Percentiles rank a stretch among this genome's conserved stretches.
Evolutionary conservation across 768 basidiomycete species (phyloP).

Genomic region (Pulveroboletus frians): DNA sequence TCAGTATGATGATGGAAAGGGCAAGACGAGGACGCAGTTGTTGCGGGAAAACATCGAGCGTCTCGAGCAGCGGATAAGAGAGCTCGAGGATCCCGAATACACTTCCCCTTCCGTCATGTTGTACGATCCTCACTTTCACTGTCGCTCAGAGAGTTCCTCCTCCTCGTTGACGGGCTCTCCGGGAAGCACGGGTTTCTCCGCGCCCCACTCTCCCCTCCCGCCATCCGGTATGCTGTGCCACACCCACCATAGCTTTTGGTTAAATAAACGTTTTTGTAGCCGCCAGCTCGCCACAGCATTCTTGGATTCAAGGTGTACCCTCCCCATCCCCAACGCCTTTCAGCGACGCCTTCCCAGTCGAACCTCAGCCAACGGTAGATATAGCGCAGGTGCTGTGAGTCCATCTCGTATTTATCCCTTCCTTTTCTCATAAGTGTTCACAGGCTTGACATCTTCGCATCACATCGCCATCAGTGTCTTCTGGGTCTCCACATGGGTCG

Average conservation of each 20-base stretch:
- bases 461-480: slow-evolving; percentile 71
- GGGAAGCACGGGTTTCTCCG: slow-evolving; percentile 44
- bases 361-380: slow-evolving; percentile 50
- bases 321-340: slow-evolving; percentile 53
- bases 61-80: slow-evolving; percentile 65
- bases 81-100: slow-evolving; percentile 73
- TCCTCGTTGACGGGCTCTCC: slow-evolving; percentile 50
- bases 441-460: slow-evolving; percentile 71
- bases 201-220: slow-evolving; percentile 56
- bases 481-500: slow-evolving; percentile 64
- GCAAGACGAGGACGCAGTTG: slow-evolving; percentile 75
- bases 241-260: not conserved
- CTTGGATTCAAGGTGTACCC: slow-evolving; percentile 46
- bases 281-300: slow-evolving; percentile 46
- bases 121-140: slow-evolving; percentile 57
- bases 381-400: slow-evolving; percentile 63
- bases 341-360: slow-evolving; percentile 44
- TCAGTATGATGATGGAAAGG: slow-evolving; percentile 82
- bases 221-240: slow-evolving; percentile 41
- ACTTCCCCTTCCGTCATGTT: slow-evolving; percentile 62
- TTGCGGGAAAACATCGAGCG: slow-evolving; percentile 72
- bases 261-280: slow-evolving; percentile 24
- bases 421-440: slow-evolving; percentile 8
- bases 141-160: slow-evolving; percentile 44
- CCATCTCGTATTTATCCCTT: slow-evolving; percentile 5